Percentiles rank a stretch among this genome's conserved stretches.
phyloP scores from a whole-genome alignment of 2,329 filamentous ascomycete genomes.

The Fusarium sp. region DNA sequence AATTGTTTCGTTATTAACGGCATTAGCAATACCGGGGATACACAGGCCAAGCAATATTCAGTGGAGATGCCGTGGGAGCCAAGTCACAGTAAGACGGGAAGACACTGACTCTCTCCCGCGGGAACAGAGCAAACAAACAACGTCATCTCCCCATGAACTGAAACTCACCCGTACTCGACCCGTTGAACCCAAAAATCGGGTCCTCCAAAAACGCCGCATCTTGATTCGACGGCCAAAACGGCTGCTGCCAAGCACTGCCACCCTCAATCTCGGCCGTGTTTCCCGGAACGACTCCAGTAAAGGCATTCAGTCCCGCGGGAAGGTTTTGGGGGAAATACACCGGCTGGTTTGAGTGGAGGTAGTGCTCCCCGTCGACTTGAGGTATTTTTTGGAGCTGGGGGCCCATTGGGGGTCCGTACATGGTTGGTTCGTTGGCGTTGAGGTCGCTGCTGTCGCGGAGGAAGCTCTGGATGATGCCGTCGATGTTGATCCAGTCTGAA shows the following conservation, averaged over 20 bases:
- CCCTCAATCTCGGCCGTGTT: conserved; percentile 10
- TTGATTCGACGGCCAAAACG: conserved; percentile 22
- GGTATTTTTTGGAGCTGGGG: conserved; percentile 15
- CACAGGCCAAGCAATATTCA: neutral
- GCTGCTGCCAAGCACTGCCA: conserved; percentile 21
- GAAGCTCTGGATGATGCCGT: conserved; percentile 56
- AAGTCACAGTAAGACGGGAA: neutral
- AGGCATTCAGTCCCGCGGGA: conserved; percentile 15
- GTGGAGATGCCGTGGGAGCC: conserved; percentile 11
- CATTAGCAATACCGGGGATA: conserved; percentile 8
- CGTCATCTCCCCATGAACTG: conserved; percentile 30
- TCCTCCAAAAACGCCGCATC: conserved; percentile 46
- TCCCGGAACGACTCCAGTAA: neutral
- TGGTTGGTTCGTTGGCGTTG: conserved; percentile 6
- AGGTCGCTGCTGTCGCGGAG: conserved; percentile 42
- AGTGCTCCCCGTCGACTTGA: conserved; percentile 18
- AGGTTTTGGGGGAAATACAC: conserved; percentile 21
- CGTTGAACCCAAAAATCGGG: conserved; percentile 52
- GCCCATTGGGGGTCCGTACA: neutral
- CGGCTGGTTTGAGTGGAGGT: conserved; percentile 20
- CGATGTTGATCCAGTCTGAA: conserved; percentile 52
- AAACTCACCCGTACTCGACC: conserved; percentile 48
- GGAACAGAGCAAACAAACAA: conserved; percentile 1
- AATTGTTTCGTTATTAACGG: neutral
- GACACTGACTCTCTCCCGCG: neutral